phyloP scores from a whole-genome alignment of 2,329 filamentous ascomycete species.

The Pleomassaria siparia region DNA sequence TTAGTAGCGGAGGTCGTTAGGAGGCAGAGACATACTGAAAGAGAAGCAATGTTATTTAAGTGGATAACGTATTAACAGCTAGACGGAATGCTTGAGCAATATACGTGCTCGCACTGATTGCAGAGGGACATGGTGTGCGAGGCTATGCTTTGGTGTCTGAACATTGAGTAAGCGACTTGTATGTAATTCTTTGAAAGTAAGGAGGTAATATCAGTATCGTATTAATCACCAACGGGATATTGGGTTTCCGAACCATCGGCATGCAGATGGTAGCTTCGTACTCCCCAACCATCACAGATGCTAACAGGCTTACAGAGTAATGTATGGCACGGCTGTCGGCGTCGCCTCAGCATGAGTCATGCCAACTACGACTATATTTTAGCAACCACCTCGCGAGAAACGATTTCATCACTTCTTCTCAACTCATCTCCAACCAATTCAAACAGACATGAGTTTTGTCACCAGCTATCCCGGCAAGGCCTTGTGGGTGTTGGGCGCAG shows the following conservation, averaged over 20 bases:
- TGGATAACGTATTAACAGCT: not conserved
- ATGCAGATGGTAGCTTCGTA: not conserved
- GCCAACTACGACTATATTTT: not conserved
- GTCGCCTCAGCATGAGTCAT: too few species aligned
- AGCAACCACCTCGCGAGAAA: not conserved
- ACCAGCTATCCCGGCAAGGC: constrained; percentile 5
- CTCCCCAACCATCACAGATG: not conserved
- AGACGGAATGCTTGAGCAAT: not conserved
- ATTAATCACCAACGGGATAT: not conserved
- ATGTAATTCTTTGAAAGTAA: not conserved
- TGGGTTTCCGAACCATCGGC: not conserved
- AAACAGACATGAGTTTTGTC: constrained; percentile 4
- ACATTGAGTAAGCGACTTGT: not conserved
- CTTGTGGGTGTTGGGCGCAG: constrained; percentile 7
- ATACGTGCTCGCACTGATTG: not conserved
- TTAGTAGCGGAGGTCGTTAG: constrained; percentile 1
- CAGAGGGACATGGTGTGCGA: not conserved
- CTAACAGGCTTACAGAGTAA: too few species aligned
- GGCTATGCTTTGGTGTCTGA: not conserved
- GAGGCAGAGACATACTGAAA: constrained; percentile 4
- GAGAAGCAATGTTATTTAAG: not conserved
- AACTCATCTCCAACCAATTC: not conserved
- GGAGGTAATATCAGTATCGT: not conserved
- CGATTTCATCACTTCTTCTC: not conserved
- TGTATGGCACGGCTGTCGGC: too few species aligned